Base-by-base conservation (phyloP, 441 rosid genomes). In the Geranium incanum region DNA sequence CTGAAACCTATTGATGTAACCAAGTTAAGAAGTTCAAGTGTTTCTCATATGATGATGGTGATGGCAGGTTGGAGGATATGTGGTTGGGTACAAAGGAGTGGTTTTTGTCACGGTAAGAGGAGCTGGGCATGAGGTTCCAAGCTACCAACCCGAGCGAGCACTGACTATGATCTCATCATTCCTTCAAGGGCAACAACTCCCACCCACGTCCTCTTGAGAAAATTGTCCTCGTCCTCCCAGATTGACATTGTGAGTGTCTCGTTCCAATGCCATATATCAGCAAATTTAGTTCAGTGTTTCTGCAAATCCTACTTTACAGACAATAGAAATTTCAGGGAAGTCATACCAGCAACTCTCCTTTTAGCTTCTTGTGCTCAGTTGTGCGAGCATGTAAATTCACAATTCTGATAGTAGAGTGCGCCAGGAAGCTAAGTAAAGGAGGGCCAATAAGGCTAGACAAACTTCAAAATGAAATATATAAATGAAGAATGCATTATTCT, bases 41-140 rank as follows among this genome's bases (percentile, higher is more conserved):
- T 3, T 70, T 36, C 45, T 16, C 23, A 12, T 37, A 38, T 66
- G 60, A 66, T 43, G 37, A 68, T 16, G 70, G 57, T 75, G 36
- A 50, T 50, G 60, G 18, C 80, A 85, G 85, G 74, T 82, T 57
- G 89, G 87, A 70, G 85, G 86, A 68, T 84, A 84, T 75, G 81
- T 74, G n/a, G 80, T 71, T 36, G 81, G 64, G 62, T 79, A 84
- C 70, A 62, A 80, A 69, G 87, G 86, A 69, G 1, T 84, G 70
- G 57, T 68, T 15, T 73, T 86, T 11, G 4, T 55, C 8, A 80
- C 89, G 12, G 82, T 83, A 6, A 76, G 85, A 73, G 89, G 81
- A 33, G 76, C 87, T 0, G 85, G 87, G 18, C 86, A 86, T 75
- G 13, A 21, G 0, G 85, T 84, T 74, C 85, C 84, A 7, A 82